phyloP scores from a whole-genome alignment of 139 green algal species.

The Yamagishiella unicocca region DNA sequence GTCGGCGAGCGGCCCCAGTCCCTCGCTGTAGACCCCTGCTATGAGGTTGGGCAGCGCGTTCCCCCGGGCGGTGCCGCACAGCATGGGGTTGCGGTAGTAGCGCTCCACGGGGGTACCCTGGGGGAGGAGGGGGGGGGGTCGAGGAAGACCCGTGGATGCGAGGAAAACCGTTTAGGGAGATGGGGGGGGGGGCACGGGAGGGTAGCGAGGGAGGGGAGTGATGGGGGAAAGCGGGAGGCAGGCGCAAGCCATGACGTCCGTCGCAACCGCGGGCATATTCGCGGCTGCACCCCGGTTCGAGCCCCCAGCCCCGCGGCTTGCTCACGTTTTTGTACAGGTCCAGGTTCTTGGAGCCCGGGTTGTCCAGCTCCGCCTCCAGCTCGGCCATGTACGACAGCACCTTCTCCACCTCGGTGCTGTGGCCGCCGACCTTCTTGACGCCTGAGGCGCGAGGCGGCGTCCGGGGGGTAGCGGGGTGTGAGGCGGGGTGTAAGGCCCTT shows the following conservation, averaged over 20 bases:
- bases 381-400: constrained; percentile 37
- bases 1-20: constrained; percentile 54
- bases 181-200: not conserved
- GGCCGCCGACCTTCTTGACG: constrained; percentile 16
- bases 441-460: not conserved
- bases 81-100: constrained; percentile 44
- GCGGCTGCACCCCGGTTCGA: too few species aligned
- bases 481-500: too few species aligned
- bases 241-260: too few species aligned
- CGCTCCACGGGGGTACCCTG: constrained; percentile 50
- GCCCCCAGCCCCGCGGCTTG: not conserved
- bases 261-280: too few species aligned
- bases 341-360: not conserved
- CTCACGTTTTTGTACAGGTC: constrained; percentile 33
- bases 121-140: not conserved
- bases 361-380: constrained; percentile 44
- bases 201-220: not conserved
- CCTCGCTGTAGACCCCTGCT: constrained; percentile 53
- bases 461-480: too few species aligned
- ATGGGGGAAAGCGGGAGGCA: too few species aligned
- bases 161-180: too few species aligned
- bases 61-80: constrained; percentile 46
- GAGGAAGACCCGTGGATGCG: too few species aligned
- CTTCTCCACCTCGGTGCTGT: constrained; percentile 47
- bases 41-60: constrained; percentile 50